A percentile compares a stretch with the other conserved stretches of the same genome.
phyloP scores from a whole-genome alignment of 1,139 yeast species.

The Pichia sp. region DNA sequence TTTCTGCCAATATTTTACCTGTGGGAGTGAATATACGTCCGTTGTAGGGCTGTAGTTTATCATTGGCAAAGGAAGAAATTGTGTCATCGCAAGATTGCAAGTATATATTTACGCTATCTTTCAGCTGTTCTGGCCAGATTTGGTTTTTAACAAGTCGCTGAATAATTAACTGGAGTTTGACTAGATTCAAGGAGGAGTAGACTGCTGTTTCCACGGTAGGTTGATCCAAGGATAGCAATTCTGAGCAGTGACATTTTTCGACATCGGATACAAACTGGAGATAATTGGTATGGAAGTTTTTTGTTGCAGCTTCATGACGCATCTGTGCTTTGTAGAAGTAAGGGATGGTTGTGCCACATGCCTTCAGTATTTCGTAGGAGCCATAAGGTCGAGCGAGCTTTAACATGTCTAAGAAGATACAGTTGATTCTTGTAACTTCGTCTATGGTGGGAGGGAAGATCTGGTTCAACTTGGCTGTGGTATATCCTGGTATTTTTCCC shows the following conservation, averaged over 20 bases:
- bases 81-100: conserved; percentile 57
- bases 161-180: conserved; percentile 64
- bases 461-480: conserved; percentile 63
- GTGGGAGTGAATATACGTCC: conserved; percentile 84
- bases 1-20: conserved; percentile 78
- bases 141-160: conserved; percentile 48
- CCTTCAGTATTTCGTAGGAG: conserved; percentile 67
- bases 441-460: conserved; percentile 94
- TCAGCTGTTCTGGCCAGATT: conserved; percentile 37
- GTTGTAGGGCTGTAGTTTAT: conserved; percentile 44
- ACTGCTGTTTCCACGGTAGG: conserved; percentile 65
- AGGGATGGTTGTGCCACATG: conserved; percentile 76
- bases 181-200: conserved; percentile 66
- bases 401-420: conserved; percentile 74
- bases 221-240: conserved; percentile 41
- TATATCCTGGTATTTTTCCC: conserved; percentile 44
- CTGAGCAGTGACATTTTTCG: conserved; percentile 24
- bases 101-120: conserved; percentile 37
- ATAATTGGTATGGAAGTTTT: conserved; percentile 46
- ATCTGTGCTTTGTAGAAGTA: conserved; percentile 89
- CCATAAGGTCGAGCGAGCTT: conserved; percentile 66
- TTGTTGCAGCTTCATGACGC: conserved; percentile 88
- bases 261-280: conserved; percentile 29
- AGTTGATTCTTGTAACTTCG: conserved; percentile 84
- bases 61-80: conserved; percentile 77